Percentiles rank a stretch among this genome's conserved stretches.
Evolutionary conservation across 495 filamentous ascomycete genomes (phyloP).

Genomic region (Lasiosphaeris hirsuta): DNA sequence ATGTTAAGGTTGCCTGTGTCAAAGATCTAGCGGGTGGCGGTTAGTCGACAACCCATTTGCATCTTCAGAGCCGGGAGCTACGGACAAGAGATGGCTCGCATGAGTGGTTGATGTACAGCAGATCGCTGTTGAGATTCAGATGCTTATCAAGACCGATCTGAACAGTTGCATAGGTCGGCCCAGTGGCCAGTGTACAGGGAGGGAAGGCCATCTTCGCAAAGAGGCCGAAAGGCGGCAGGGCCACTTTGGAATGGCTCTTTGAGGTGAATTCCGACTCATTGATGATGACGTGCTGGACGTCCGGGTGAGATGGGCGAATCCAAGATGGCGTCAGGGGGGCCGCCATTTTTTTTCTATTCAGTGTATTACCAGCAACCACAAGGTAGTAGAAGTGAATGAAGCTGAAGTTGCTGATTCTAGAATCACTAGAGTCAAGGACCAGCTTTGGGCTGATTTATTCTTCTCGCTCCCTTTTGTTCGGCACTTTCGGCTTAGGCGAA

Average conservation of each 20-base stretch:
- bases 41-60: neutral
- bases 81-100: constrained; percentile 62
- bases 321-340: constrained; percentile 49
- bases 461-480: too few species aligned
- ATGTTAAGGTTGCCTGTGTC: constrained; percentile 63
- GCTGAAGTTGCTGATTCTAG: neutral
- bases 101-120: constrained; percentile 73
- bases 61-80: constrained; percentile 4
- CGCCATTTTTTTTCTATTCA: constrained; percentile 29
- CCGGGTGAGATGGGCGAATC: constrained; percentile 51
- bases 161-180: constrained; percentile 66
- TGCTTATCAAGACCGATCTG: constrained; percentile 60
- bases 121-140: constrained; percentile 70
- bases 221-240: constrained; percentile 58
- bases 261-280: constrained; percentile 53
- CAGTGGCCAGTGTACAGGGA: constrained; percentile 50
- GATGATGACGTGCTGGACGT: constrained; percentile 49
- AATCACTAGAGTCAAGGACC: too few species aligned
- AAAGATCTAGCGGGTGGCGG: constrained; percentile 48
- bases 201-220: constrained; percentile 54
- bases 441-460: too few species aligned
- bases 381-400: too few species aligned
- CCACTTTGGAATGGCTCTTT: constrained; percentile 58
- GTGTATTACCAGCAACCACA: too few species aligned
- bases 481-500: too few species aligned